Base-by-base conservation (phyloP, 352 stramenopile genomes). In the Vaucheria bursata region DNA sequence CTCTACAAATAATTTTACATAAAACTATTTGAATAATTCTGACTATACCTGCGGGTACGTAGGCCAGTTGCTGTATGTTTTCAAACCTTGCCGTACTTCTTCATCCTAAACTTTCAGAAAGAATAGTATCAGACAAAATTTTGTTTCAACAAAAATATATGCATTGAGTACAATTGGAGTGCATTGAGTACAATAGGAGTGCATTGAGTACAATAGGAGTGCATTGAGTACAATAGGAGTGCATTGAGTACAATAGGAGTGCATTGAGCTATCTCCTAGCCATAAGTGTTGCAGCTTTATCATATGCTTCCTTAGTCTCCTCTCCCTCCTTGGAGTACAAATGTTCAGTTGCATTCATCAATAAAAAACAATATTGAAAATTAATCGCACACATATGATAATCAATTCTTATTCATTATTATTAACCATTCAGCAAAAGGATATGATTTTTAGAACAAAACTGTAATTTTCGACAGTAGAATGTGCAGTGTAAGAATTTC, bases 51-150 rank as follows among this genome's bases (percentile, higher is more conserved):
- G 94, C 36, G 95, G 95, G 85, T 97, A 98, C 32, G 95, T 98
- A 0, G 94, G 94, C 95, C 95, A 98, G 87, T 98, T 93, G 33
- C 88, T 96, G 77, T 96, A 94, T 39, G 87, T 90, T 86, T 98
- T 98, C 45, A 98, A 88, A 1, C 93, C 94, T 78, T 98, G 93
- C 74, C 95, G 91, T 64, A 98, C 93, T 53, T 95, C 88, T 1
- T 89, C 73, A 31, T 85, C 71, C 59, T 69, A 29, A 6, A 8
- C 18, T 5, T 38, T 12, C 39, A 50, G 12, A 5, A 50, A 5
- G 12, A 5, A 50, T 12, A 50, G 39, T 50, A 12, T 12, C 39
- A 50, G 39, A 12, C 39, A 50, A 12, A 12, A 12, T 50, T 50
- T 50, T 5, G 5, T 12, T 12, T 5, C 39, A 50, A 12, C 5